phyloP scores from a whole-genome alignment of 2,329 filamentous ascomycete genomes.

The Cadophora malorum region DNA sequence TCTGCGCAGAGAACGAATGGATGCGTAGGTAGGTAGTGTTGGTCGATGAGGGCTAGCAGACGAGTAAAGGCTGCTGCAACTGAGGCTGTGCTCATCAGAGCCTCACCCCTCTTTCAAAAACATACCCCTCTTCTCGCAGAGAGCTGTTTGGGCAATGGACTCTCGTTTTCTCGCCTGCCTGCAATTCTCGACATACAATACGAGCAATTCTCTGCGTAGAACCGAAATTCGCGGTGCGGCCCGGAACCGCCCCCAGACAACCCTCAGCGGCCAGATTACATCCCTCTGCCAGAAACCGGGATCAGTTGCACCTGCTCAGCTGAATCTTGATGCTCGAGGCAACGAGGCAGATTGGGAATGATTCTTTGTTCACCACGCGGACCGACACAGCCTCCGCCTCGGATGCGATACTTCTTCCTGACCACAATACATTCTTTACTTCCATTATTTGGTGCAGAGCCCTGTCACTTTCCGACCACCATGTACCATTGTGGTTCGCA shows the following conservation, averaged over 20 bases:
- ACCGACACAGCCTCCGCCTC: neutral
- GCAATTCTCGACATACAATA: neutral
- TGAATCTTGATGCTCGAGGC: neutral
- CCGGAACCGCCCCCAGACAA: neutral
- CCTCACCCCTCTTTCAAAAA: neutral
- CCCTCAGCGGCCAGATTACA: neutral
- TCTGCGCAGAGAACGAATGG: neutral
- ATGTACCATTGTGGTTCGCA: conserved; percentile 1
- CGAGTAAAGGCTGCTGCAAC: neutral
- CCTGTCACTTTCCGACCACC: neutral
- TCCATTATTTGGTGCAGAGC: neutral
- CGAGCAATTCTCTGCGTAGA: neutral
- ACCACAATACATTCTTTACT: neutral
- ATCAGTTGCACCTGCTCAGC: neutral
- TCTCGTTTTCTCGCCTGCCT: neutral
- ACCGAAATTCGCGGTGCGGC: neutral
- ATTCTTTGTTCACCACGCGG: neutral
- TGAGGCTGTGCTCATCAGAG: neutral
- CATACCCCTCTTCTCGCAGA: neutral
- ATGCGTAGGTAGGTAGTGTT: neutral
- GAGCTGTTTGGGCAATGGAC: neutral
- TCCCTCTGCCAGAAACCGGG: neutral
- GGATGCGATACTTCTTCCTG: neutral
- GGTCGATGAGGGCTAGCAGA: too few species aligned
- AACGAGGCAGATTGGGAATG: neutral